Evolutionary conservation across 257 asterid genomes (phyloP).

Genomic region (Fraxinus americana): DNA sequence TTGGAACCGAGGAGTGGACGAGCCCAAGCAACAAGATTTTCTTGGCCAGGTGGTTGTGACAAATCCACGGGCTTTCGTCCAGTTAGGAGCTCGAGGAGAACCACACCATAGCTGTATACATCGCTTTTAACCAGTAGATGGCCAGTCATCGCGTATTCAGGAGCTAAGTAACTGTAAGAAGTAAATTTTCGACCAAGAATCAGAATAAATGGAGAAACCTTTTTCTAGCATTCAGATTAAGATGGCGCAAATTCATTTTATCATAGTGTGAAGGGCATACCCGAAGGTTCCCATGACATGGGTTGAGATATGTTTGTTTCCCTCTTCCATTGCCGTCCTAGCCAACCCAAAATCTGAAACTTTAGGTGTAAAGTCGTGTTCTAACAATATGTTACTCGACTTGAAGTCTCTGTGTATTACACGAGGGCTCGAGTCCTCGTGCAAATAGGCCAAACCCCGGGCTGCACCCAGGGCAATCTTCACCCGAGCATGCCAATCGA

Average conservation of each 20-base stretch:
- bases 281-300: slow-evolving; percentile 99
- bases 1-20: slow-evolving; percentile 69
- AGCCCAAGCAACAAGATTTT: slow-evolving; percentile 88
- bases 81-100: slow-evolving; percentile 85
- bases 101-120: slow-evolving; percentile 95
- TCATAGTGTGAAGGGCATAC: slow-evolving; percentile 33
- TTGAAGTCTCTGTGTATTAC: slow-evolving; percentile 97
- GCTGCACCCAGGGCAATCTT: slow-evolving; percentile 94
- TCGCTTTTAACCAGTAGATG: slow-evolving; percentile 96
- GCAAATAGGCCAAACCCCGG: slow-evolving; percentile 86
- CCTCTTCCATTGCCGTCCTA: slow-evolving; percentile 80
- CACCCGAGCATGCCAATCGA: slow-evolving; percentile 81
- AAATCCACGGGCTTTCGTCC: slow-evolving; percentile 91
- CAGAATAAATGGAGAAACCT: neutral
- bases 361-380: slow-evolving; percentile 81
- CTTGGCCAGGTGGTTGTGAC: slow-evolving; percentile 89
- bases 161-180: slow-evolving; percentile 78
- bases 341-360: slow-evolving; percentile 98
- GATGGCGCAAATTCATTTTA: neutral
- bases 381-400: slow-evolving; percentile 85
- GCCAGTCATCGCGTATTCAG: slow-evolving; percentile 98
- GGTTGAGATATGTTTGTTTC: slow-evolving; percentile 71
- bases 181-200: slow-evolving; percentile 9
- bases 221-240: neutral
- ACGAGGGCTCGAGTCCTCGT: slow-evolving; percentile 96